Evolutionary conservation across 805 yeast genomes (phyloP).

Genomic region (Candida endomychidarum): DNA sequence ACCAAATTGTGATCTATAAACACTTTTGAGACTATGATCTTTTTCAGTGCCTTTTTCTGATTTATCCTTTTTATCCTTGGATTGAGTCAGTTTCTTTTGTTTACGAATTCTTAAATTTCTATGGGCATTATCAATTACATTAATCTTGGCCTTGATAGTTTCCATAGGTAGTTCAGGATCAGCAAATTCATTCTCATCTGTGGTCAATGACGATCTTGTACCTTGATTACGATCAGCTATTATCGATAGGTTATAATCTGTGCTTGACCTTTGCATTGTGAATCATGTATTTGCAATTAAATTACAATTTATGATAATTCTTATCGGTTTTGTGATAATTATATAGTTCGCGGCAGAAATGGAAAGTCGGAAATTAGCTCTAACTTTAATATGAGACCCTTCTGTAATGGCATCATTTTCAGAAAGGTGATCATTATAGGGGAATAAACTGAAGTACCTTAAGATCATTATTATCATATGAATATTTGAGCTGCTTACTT

Average conservation of each 20-base stretch:
- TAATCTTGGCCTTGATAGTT: constrained; percentile 10
- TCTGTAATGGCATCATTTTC: no score
- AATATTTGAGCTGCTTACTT: no score
- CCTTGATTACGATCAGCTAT: constrained; percentile 21
- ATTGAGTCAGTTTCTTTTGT: constrained; percentile 3
- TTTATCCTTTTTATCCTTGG: neutral
- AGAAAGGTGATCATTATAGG: no score
- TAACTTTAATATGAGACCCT: no score
- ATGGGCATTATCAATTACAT: constrained; percentile 12
- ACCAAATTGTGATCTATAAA: constrained; percentile 52
- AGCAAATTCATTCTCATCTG: neutral
- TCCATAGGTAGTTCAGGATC: neutral
- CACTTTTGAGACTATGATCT: no score
- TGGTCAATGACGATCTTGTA: constrained; percentile 18
- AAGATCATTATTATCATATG: no score
- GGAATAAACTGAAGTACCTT: no score
- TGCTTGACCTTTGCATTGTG: constrained; percentile 13
- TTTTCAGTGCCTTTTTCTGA: constrained; percentile 13
- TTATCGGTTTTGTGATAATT: no score
- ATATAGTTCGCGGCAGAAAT: no score
- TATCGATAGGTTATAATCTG: constrained; percentile 18
- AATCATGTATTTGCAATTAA: constrained; percentile 1
- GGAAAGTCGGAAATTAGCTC: no score
- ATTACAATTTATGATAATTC: no score
- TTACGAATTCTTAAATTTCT: constrained; percentile 8